Percentiles rank a stretch among this genome's conserved stretches.
phyloP scores from a whole-genome alignment of 192 early-diverging fungal genomes.

The Entophlyctis luteolus region DNA sequence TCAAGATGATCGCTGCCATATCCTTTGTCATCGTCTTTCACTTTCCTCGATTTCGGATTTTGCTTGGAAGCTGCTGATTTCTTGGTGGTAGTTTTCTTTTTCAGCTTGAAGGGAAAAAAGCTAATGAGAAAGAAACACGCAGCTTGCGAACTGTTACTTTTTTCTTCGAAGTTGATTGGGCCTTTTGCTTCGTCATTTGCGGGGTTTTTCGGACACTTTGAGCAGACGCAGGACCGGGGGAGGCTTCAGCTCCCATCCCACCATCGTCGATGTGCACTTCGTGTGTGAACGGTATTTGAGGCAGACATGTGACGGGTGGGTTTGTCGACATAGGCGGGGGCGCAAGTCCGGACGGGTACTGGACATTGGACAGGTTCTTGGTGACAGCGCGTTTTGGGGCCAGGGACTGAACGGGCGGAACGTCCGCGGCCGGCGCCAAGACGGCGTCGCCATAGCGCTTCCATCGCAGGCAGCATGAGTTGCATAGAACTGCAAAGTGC shows the following conservation, averaged over 20 bases:
- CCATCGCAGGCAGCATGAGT: conserved; percentile 1
- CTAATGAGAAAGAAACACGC: not conserved
- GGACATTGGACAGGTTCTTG: not conserved
- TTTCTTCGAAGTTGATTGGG: not conserved
- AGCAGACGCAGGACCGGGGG: not conserved
- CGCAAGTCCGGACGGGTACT: not conserved
- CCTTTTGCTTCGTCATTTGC: not conserved
- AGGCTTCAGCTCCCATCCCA: not conserved
- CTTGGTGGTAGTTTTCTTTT: not conserved
- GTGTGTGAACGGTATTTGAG: not conserved
- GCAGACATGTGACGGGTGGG: not conserved
- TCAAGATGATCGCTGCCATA: not conserved
- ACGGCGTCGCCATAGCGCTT: not conserved
- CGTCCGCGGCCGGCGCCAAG: not conserved
- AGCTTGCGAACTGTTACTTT: not conserved
- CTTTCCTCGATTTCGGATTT: not conserved
- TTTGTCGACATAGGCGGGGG: not conserved
- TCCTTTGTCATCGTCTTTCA: not conserved
- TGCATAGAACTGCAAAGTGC: conserved; percentile 11
- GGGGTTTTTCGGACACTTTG: not conserved
- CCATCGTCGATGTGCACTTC: not conserved
- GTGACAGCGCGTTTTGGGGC: not conserved
- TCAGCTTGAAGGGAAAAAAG: not conserved
- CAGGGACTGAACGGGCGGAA: not conserved
- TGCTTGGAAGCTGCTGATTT: not conserved